A percentile compares a stretch with the other conserved stretches of the same genome.
These are phyloP conservation scores for Isabelozyma heimii DNA, from an alignment of 805 yeast genomes.

Conservation along the genomic window DNA sequence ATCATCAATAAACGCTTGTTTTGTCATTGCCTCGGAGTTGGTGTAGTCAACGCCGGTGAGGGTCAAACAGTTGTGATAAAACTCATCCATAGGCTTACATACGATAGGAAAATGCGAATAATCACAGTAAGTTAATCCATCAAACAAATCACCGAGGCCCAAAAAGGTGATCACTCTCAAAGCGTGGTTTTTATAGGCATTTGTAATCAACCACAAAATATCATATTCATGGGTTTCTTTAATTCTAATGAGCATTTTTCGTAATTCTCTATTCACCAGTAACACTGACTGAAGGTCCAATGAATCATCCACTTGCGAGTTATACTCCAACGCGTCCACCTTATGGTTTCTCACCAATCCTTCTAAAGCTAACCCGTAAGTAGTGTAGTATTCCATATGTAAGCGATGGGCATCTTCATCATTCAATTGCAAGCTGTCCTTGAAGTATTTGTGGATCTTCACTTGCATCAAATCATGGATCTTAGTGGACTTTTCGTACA, in stretches of 20 bases:
- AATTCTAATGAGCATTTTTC: constrained; percentile 50
- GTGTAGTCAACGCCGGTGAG: constrained; percentile 54
- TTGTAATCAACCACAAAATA: constrained; percentile 88
- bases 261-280: constrained; percentile 53
- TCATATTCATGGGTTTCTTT: constrained; percentile 50
- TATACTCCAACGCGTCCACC: constrained; percentile 86
- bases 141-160: constrained; percentile 91
- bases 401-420: constrained; percentile 73
- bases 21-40: constrained; percentile 36
- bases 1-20: constrained; percentile 79
- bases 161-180: constrained; percentile 71
- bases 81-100: constrained; percentile 84
- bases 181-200: constrained; percentile 92
- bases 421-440: constrained; percentile 53
- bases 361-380: constrained; percentile 90
- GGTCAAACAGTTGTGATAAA: constrained; percentile 62
- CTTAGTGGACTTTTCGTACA: constrained; percentile 69
- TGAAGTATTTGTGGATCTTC: constrained; percentile 79
- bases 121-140: constrained; percentile 92
- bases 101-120: constrained; percentile 66
- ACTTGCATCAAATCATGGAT: constrained; percentile 88
- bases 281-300: constrained; percentile 81
- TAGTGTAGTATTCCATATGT: constrained; percentile 73
- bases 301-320: constrained; percentile 86
- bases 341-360: constrained; percentile 72